A percentile compares a stretch with the other conserved stretches of the same genome.
phyloP scores from a whole-genome alignment of 495 filamentous ascomycete genomes.

The Cudoniella acicularis region DNA sequence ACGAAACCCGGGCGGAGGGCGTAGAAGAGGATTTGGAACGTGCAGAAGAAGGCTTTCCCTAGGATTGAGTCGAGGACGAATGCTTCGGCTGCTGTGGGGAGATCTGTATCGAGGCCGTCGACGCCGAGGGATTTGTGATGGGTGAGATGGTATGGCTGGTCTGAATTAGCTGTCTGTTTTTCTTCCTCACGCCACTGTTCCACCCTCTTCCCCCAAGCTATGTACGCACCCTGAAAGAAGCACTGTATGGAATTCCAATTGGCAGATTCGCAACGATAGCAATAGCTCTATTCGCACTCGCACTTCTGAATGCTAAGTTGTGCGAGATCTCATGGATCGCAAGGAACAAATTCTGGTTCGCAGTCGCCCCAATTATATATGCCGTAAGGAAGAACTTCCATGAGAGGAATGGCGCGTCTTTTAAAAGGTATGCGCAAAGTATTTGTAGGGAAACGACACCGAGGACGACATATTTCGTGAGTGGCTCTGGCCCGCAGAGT shows the following conservation, averaged over 20 bases:
- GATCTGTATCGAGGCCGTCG: constrained; percentile 91
- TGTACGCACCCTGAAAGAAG: constrained; percentile 75
- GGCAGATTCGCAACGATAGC: constrained; percentile 94
- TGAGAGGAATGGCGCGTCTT: constrained; percentile 75
- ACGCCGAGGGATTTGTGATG: constrained; percentile 99
- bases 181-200: constrained; percentile 1
- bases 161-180: not conserved
- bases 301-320: constrained; percentile 88
- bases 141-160: constrained; percentile 91
- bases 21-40: constrained; percentile 99
- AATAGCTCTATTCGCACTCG: constrained; percentile 77
- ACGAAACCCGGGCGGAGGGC: constrained; percentile 96
- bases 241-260: constrained; percentile 93
- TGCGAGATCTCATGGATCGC: constrained; percentile 99
- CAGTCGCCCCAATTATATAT: constrained; percentile 91
- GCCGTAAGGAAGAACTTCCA: constrained; percentile 79
- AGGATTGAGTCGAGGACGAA: constrained; percentile 92
- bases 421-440: constrained; percentile 72
- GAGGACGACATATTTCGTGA: constrained; percentile 91
- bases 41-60: constrained; percentile 99
- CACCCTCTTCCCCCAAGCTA: no score
- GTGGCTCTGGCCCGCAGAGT: constrained; percentile 92
- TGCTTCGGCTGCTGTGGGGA: constrained; percentile 89
- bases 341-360: constrained; percentile 98
- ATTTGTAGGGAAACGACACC: constrained; percentile 82